Conservation (phyloP, 1,284 basidiomycete species). For the Vanrija sp. region DNA sequence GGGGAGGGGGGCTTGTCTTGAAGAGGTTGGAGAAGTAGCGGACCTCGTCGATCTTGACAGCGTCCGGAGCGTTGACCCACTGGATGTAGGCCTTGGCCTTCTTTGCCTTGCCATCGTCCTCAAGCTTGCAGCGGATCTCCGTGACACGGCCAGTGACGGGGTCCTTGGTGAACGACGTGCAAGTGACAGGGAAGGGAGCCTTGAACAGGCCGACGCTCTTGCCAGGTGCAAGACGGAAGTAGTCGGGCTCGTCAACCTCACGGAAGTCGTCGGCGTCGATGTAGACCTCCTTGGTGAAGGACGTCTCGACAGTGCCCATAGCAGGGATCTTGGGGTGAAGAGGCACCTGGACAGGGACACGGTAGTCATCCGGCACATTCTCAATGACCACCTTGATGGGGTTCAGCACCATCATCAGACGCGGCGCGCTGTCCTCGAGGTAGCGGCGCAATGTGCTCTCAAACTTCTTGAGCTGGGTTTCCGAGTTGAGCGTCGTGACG, state of each 20-base stretch:
- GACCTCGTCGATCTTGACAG: constrained; percentile 79
- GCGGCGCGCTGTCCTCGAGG: constrained; percentile 81
- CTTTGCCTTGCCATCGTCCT: constrained; percentile 61
- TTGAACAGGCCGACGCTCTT: constrained; percentile 97
- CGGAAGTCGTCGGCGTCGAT: constrained; percentile 96
- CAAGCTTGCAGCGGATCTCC: constrained; percentile 75
- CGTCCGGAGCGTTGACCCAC: constrained; percentile 86
- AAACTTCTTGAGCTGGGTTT: constrained; percentile 83
- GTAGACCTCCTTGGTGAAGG: constrained; percentile 85
- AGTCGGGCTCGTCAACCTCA: constrained; percentile 84
- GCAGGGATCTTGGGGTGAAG: constrained; percentile 91
- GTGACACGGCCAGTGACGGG: constrained; percentile 64
- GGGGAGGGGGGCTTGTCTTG: constrained; percentile 85
- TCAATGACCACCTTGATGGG: constrained; percentile 89
- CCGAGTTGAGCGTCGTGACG: constrained; percentile 80
- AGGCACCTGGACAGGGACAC: constrained; percentile 80
- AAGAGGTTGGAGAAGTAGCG: constrained; percentile 91
- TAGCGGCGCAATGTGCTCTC: constrained; percentile 86
- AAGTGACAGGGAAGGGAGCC: constrained; percentile 92
- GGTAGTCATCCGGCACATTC: constrained; percentile 84
- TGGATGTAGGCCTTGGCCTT: constrained; percentile 97
- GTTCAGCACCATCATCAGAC: constrained; percentile 86
- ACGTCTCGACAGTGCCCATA: constrained; percentile 76
- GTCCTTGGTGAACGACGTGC: constrained; percentile 78
- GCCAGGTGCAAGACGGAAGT: constrained; percentile 94